Conservation (phyloP, 2,329 filamentous ascomycete genomes). For the Onygenales sp. region DNA sequence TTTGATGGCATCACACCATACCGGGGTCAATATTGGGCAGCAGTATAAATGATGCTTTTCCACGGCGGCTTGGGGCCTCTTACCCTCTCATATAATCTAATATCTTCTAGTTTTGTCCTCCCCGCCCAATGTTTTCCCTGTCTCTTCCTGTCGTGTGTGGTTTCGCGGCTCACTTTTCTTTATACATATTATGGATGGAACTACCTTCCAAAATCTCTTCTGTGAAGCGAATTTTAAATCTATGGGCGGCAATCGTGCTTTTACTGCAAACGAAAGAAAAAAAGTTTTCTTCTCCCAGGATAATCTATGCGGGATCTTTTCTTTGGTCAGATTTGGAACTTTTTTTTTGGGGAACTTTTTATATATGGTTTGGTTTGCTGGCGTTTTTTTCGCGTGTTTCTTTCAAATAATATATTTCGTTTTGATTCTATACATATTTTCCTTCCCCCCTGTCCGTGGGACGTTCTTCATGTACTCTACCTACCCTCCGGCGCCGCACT, state of each 20-base stretch:
- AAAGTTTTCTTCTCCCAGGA: neutral
- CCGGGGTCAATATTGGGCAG: too few relatives aligned
- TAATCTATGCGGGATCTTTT: too few relatives aligned
- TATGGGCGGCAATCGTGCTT: conserved; percentile 3
- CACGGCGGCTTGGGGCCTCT: neutral
- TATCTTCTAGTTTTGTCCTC: neutral
- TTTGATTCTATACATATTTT: too few relatives aligned
- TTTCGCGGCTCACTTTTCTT: neutral
- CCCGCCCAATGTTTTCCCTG: neutral
- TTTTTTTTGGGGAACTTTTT: too few relatives aligned
- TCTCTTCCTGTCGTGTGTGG: neutral
- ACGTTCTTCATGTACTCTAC: too few relatives aligned
- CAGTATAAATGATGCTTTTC: neutral
- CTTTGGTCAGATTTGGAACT: too few relatives aligned
- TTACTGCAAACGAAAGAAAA: neutral
- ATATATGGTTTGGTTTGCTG: too few relatives aligned
- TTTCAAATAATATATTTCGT: too few relatives aligned
- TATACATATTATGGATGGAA: neutral
- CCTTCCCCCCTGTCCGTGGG: too few relatives aligned
- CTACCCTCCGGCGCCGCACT: too few relatives aligned
- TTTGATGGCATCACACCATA: neutral
- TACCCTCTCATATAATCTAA: neutral
- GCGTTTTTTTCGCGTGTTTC: too few relatives aligned
- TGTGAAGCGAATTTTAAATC: too few relatives aligned
- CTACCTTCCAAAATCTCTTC: neutral